Evolutionary conservation across 2,329 filamentous ascomycete genomes (phyloP), one percentile per base, ranked within the genome.

Genomic region (Neurospora sp.): DNA sequence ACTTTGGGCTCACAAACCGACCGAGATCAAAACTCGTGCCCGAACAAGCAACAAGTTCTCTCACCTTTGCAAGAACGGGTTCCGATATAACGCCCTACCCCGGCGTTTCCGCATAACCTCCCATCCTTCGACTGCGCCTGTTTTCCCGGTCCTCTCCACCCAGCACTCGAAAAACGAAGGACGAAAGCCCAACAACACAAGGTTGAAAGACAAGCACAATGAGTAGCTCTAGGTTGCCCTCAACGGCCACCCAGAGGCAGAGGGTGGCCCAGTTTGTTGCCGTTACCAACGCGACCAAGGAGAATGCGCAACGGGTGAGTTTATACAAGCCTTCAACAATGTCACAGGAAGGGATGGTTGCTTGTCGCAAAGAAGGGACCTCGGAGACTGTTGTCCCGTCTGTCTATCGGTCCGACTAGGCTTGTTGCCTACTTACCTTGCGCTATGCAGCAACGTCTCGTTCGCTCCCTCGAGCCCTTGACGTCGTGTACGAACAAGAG

Each of bases 221-320:
- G 36, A 66, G 36, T 57, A n/a, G 23, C 69, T 39, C 62, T 71
- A 73, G 43, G 57, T 77, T 78, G 77, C 75, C 77, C 36, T 71
- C 76, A 65, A 74, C 73, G 11, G 69, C 68, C 41, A 62, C 71
- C 37, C 80, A 84, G 74, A 83, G 81, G 78, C 75, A 77, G 52
- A 70, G 82, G 73, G 76, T 81, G 71, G 73, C 76, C 67, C 79
- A 84, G 75, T 85, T 86, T 72, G 75, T 81, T 67, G 72, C 77
- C 67, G 74, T 82, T 66, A 85, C 84, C 11, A 82, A 83, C 40
- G 79, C 80, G 17, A 77, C 78, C 17, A 83, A 84, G 68, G 80
- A 82, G 71, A 79, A 77, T 40, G 83, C 84, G 41, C 77, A 79
- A 70, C 80, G 80, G 77, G 84, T 85, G 81, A 74, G 82, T 75